Conservation (phyloP, 192 early-diverging fungal species). For the Gryganskiella cystojenkinii region DNA sequence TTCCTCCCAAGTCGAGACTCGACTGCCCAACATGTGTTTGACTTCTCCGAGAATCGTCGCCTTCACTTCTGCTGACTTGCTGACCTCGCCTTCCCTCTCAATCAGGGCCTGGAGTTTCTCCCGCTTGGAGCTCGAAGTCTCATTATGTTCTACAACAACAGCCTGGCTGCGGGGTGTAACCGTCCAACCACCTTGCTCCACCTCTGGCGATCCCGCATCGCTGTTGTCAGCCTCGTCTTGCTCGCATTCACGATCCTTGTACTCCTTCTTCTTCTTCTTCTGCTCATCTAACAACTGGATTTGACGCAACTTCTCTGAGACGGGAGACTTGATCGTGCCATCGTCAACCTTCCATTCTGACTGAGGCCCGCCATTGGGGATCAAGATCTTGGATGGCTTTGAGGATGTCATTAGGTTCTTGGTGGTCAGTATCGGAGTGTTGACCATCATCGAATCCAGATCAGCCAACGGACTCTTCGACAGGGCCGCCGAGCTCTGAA, state of each 20-base stretch:
- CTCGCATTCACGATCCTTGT: constrained; percentile 50
- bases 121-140: constrained; percentile 54
- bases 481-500: not conserved
- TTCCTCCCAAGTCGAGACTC: constrained; percentile 53
- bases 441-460: constrained; percentile 14
- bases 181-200: constrained; percentile 57
- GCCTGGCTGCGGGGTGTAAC: constrained; percentile 57
- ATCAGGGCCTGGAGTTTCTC: constrained; percentile 55
- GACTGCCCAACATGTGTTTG: constrained; percentile 47
- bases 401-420: not conserved
- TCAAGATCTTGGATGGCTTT: constrained; percentile 20
- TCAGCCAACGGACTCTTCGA: constrained; percentile 31
- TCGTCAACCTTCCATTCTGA: constrained; percentile 39
- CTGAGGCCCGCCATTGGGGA: constrained; percentile 14
- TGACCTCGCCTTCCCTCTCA: constrained; percentile 62
- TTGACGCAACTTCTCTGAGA: constrained; percentile 29
- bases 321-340: constrained; percentile 28
- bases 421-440: not conserved
- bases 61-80: constrained; percentile 58
- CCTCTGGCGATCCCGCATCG: not conserved
- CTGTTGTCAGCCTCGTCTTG: constrained; percentile 19
- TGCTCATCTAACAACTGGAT: constrained; percentile 9
- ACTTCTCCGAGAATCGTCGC: constrained; percentile 58
- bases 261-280: constrained; percentile 45
- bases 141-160: constrained; percentile 59